Conservation (phyloP, 1,284 basidiomycete genomes). For the Rhodotorula sp. region DNA sequence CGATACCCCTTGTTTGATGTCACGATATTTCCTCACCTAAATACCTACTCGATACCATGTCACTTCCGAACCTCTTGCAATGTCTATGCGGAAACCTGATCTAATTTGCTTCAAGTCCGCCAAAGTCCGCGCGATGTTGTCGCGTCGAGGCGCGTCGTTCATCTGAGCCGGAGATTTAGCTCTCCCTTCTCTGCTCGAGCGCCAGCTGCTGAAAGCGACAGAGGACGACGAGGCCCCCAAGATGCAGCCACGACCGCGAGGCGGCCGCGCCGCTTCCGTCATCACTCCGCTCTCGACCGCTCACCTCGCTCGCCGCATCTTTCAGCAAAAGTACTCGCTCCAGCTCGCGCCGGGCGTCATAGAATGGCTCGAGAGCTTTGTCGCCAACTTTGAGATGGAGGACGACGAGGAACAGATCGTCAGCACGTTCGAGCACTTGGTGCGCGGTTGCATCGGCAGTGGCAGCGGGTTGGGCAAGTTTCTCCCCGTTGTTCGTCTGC, state of each 20-base stretch:
- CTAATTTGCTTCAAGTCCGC: too few species aligned
- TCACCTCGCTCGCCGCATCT: constrained; percentile 31
- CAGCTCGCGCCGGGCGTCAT: constrained; percentile 36
- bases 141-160: too few species aligned
- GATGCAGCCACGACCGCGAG: not conserved
- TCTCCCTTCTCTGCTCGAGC: not conserved
- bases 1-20: not conserved
- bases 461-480: constrained; percentile 34
- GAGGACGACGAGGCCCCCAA: not conserved
- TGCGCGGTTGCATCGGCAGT: constrained; percentile 21
- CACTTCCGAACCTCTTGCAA: not conserved
- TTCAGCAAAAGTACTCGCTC: constrained; percentile 35
- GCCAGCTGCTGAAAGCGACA: not conserved
- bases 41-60: not conserved
- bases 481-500: too few species aligned
- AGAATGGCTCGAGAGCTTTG: constrained; percentile 28
- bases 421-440: constrained; percentile 31
- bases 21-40: too few species aligned
- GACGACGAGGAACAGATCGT: constrained; percentile 27
- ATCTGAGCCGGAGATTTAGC: too few species aligned
- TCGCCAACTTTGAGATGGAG: constrained; percentile 17
- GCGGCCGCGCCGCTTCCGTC: not conserved
- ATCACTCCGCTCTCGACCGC: constrained; percentile 6
- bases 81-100: not conserved
- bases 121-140: too few species aligned